phyloP scores from a whole-genome alignment of 495 filamentous ascomycete genomes.

The Tetracladium setigerum region DNA sequence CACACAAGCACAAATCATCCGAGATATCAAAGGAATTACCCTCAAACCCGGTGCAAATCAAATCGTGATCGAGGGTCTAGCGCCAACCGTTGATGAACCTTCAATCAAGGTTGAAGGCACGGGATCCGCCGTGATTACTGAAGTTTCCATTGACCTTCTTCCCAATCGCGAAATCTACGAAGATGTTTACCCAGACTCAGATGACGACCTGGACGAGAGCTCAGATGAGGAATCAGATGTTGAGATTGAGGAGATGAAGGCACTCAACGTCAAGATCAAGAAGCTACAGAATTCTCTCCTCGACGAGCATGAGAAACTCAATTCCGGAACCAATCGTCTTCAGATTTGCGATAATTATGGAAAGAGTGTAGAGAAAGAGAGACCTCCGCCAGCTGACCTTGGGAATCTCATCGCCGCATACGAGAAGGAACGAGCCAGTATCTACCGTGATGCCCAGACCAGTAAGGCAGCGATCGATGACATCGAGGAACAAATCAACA shows the following conservation, averaged over 20 bases:
- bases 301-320: slow-evolving; percentile 28
- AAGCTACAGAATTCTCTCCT: slow-evolving; percentile 20
- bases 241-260: slow-evolving; percentile 20
- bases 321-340: slow-evolving; percentile 30
- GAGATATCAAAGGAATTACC: slow-evolving; percentile 52
- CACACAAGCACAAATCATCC: slow-evolving; percentile 49
- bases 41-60: slow-evolving; percentile 47
- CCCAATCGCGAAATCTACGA: slow-evolving; percentile 51
- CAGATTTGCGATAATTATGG: slow-evolving; percentile 38
- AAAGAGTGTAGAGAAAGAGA: slow-evolving; percentile 27
- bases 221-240: slow-evolving; percentile 25
- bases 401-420: slow-evolving; percentile 33
- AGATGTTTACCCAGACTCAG: slow-evolving; percentile 45
- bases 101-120: slow-evolving; percentile 66
- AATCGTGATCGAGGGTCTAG: slow-evolving; percentile 57
- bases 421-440: slow-evolving; percentile 36
- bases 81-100: slow-evolving; percentile 54
- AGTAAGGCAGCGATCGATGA: slow-evolving; percentile 26
- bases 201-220: slow-evolving; percentile 29
- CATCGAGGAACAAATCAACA: slow-evolving; percentile 30
- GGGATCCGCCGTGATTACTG: slow-evolving; percentile 54
- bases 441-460: slow-evolving; percentile 33
- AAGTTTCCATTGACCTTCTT: slow-evolving; percentile 55
- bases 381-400: slow-evolving; percentile 23
- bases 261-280: slow-evolving; percentile 16